Conservation (phyloP, 345 rosid species). For the Hevea brasiliensis region DNA sequence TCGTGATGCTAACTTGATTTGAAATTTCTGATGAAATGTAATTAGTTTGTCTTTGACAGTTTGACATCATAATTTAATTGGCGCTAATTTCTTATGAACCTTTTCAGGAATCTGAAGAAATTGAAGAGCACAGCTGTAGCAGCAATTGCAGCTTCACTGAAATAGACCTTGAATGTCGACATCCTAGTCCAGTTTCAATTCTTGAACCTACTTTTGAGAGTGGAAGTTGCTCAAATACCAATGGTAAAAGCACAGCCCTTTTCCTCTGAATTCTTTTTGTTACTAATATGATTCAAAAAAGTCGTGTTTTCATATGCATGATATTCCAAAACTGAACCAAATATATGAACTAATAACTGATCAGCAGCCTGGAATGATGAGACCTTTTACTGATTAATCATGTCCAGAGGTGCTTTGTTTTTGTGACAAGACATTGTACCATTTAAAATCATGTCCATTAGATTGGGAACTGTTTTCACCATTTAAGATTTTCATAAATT, state of each 20-base stretch:
- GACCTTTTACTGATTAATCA: neutral
- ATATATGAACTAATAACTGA: neutral
- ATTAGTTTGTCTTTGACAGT: neutral
- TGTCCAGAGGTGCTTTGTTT: neutral
- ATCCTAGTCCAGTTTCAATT: slow-evolving; percentile 35
- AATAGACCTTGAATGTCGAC: slow-evolving; percentile 36
- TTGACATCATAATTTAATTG: neutral
- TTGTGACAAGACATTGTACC: neutral
- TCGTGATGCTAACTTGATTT: neutral
- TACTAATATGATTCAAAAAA: neutral
- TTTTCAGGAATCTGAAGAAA: slow-evolving; percentile 35
- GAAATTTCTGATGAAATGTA: neutral
- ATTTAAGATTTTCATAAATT: neutral
- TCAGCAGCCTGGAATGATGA: neutral
- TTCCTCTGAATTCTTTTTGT: neutral
- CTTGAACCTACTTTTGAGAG: slow-evolving; percentile 44
- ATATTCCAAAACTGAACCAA: neutral
- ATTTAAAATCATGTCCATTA: neutral
- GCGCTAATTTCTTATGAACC: slow-evolving; percentile 12
- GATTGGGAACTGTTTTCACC: neutral
- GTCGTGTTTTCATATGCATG: neutral
- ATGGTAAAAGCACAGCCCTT: slow-evolving; percentile 5
- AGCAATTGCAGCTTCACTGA: slow-evolving; percentile 43
- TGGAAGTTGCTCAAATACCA: slow-evolving; percentile 38
- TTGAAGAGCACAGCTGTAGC: slow-evolving; percentile 38